Conservation (phyloP, 1,284 basidiomycete genomes). For the Puccinia polysora region DNA sequence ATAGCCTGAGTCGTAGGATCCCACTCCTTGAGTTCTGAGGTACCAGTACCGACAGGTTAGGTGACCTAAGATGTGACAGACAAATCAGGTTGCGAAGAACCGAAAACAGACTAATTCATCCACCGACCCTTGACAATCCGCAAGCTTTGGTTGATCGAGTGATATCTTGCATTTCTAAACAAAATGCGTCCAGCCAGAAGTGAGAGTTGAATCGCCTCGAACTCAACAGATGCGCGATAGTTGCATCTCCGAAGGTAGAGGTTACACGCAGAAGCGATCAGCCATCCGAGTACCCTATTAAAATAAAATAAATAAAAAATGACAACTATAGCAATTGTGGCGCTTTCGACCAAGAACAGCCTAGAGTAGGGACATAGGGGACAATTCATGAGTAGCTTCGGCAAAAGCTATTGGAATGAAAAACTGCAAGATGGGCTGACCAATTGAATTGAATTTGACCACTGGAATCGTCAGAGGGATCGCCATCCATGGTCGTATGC, state of each 20-base stretch:
- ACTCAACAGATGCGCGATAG: slow-evolving; percentile 67
- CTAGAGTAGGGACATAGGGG: slow-evolving; percentile 28
- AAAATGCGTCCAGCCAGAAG: slow-evolving; percentile 78
- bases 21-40: slow-evolving; percentile 63
- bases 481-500: too few relatives aligned
- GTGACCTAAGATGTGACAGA: too few relatives aligned
- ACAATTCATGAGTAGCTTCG: too few relatives aligned
- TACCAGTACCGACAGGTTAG: slow-evolving; percentile 90
- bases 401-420: too few relatives aligned
- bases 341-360: slow-evolving; percentile 64
- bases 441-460: too few relatives aligned
- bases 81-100: too few relatives aligned
- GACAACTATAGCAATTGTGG: slow-evolving; percentile 66
- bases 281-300: slow-evolving; percentile 71
- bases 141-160: slow-evolving; percentile 82
- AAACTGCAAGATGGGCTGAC: too few relatives aligned
- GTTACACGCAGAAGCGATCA: slow-evolving; percentile 63
- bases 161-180: slow-evolving; percentile 76
- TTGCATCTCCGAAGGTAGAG: slow-evolving; percentile 65
- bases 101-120: too few relatives aligned
- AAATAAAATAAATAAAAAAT: slow-evolving; percentile 80
- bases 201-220: slow-evolving; percentile 84
- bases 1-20: slow-evolving; percentile 63
- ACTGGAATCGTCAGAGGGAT: too few relatives aligned
- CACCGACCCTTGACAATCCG: slow-evolving; percentile 65